Evolutionary conservation across 2,329 filamentous ascomycete genomes (phyloP), one percentile per base, ranked within the genome.

Genomic region (Geosmithia putterillii): DNA sequence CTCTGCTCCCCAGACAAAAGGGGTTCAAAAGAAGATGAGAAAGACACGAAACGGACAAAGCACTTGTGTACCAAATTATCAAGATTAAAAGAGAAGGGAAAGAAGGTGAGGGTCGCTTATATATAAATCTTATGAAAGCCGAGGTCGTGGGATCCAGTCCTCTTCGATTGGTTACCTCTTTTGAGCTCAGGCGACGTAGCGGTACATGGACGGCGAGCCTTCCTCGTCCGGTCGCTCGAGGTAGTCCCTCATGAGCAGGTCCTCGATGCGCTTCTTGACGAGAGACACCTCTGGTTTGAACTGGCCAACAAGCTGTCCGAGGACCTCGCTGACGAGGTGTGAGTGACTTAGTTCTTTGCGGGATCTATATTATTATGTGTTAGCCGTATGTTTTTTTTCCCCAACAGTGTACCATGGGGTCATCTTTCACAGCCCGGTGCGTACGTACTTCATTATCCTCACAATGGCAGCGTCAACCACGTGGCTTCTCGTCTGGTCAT

Each of bases 391-490:
- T 17, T 7, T 28, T 38, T 66, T 58, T 23, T 19, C n/a, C 17
- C 10, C 18, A 32, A 15, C 7, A 18, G n/a, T 17, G n/a, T n/a
- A n/a, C n/a, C n/a, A n/a, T n/a, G n/a, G 28, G 9, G n/a, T n/a
- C 28, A 34, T 34, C n/a, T 34, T 34, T 34, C 9, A 67, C n/a
- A n/a, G n/a, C n/a, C n/a, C n/a, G n/a, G n/a, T n/a, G n/a, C n/a
- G n/a, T n/a, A 74, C 79, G 40, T 74, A 88, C 83, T 90, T 90
- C 84, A 89, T 89, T 54, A 88, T 88, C 42, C 85, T 72, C 46
- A 89, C 84, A 50, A 90, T 71, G 4, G 83, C 82, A 7, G 84
- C 83, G 54, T 90, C 84, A 20, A 88, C 76, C 36, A 83, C 74
- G 56, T 83, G 80, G 38, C 73, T 74, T 48, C 85, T 70, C 19